A percentile compares a stretch with the other conserved stretches of the same genome.
These are phyloP conservation scores for Dacryopinax spathularia DNA, from an alignment of 768 basidiomycete species.

Conservation along the genomic window DNA sequence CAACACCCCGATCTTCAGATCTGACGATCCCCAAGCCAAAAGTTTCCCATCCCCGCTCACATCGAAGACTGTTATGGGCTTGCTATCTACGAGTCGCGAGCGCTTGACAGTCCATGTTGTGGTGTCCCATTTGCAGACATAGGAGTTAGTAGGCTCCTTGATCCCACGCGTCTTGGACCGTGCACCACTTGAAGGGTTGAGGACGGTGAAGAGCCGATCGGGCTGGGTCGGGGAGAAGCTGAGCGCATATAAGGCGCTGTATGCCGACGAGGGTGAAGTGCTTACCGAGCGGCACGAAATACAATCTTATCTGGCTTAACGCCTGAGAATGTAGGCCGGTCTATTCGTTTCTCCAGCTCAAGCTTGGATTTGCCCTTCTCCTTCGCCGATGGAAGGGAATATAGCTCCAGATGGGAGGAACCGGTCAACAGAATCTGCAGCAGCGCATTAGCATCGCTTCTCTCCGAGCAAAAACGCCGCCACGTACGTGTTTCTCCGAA, in stretches of 20 bases:
- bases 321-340: background rate
- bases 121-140: background rate
- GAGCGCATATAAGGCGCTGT: background rate
- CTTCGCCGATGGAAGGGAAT: background rate
- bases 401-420: background rate
- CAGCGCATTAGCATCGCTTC: background rate
- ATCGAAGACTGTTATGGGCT: background rate
- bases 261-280: background rate
- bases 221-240: background rate
- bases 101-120: background rate
- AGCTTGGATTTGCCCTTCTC: background rate
- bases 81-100: background rate
- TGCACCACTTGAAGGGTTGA: background rate
- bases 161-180: background rate
- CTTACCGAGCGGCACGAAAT: background rate
- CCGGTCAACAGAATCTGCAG: constrained; percentile 1
- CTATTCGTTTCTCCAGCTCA: background rate
- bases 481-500: constrained; percentile 45
- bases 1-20: constrained; percentile 68
- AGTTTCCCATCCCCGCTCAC: constrained; percentile 63
- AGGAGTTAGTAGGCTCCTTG: background rate
- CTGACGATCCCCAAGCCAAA: constrained; percentile 76
- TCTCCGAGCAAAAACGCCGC: background rate
- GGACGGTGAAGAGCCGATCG: background rate
- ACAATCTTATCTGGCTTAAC: background rate